phyloP scores from a whole-genome alignment of 1,284 basidiomycete genomes.

The Leccinum griseonigrum region DNA sequence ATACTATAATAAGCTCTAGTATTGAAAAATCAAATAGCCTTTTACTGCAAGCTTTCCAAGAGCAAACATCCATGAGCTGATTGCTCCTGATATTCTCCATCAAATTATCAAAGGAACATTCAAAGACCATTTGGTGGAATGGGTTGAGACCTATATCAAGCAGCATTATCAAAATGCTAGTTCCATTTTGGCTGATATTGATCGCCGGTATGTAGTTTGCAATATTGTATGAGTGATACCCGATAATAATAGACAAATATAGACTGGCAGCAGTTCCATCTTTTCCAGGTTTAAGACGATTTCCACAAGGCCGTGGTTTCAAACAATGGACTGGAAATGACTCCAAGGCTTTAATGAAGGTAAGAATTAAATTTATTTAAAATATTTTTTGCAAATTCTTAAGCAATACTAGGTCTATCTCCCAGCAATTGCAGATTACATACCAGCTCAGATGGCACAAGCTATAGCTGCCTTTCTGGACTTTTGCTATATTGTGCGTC shows the following conservation, averaged over 20 bases:
- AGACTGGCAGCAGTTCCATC: not conserved
- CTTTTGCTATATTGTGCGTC: constrained; percentile 6
- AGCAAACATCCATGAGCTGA: not conserved
- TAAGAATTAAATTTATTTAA: not conserved
- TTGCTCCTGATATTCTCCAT: not conserved
- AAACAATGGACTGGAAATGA: not conserved
- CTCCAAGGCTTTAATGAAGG: not conserved
- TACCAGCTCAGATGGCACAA: constrained; percentile 9
- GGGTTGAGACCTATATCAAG: not conserved
- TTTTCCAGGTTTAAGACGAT: not conserved
- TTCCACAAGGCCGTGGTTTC: not conserved
- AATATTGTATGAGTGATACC: too few species aligned
- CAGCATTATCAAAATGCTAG: not conserved
- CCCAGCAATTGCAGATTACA: constrained; percentile 11
- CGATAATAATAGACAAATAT: too few species aligned
- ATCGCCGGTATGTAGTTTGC: too few species aligned
- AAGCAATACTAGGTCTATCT: constrained; percentile 7
- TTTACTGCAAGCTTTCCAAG: too few species aligned
- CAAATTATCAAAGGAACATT: not conserved
- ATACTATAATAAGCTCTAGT: too few species aligned
- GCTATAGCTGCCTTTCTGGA: constrained; percentile 7
- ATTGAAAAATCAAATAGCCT: too few species aligned
- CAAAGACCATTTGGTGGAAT: not conserved
- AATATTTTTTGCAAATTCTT: not conserved
- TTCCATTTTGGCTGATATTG: too few species aligned